Percentiles rank a stretch among this genome's conserved stretches.
phyloP scores from a whole-genome alignment of 768 basidiomycete species.

The Coprinellus micaceus region DNA sequence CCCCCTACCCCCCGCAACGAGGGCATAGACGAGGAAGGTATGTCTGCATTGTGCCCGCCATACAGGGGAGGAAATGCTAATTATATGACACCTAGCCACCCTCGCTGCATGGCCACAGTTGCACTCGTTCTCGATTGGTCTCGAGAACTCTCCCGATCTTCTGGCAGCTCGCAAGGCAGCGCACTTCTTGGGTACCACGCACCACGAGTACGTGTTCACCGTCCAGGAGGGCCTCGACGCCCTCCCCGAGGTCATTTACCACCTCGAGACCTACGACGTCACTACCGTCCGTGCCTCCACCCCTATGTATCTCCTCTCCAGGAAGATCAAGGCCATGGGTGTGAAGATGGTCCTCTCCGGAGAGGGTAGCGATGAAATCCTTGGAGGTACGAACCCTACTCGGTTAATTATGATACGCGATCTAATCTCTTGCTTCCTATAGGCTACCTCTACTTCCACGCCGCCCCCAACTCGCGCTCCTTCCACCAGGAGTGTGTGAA shows the following conservation, averaged over 20 bases:
- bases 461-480: constrained; percentile 80
- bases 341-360: constrained; percentile 99
- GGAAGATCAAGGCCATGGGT: constrained; percentile 99
- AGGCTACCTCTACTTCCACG: constrained; percentile 99
- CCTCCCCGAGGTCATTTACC: constrained; percentile 95
- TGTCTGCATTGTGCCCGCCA: constrained; percentile 12
- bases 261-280: constrained; percentile 98
- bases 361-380: constrained; percentile 96
- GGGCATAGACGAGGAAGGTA: constrained; percentile 52
- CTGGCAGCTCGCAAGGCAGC: constrained; percentile 93
- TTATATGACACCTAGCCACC: constrained; percentile 42
- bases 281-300: constrained; percentile 97
- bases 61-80: neutral
- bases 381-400: constrained; percentile 62
- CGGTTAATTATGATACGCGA: neutral
- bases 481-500: constrained; percentile 95
- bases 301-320: constrained; percentile 96
- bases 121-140: constrained; percentile 96
- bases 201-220: constrained; percentile 97
- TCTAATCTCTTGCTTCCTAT: constrained; percentile 22
- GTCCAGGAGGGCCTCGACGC: constrained; percentile 98
- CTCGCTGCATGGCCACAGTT: constrained; percentile 91
- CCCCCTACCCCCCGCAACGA: constrained; percentile 48
- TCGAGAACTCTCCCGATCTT: constrained; percentile 92
- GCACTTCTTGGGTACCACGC: constrained; percentile 87